Evolutionary conservation across 345 rosid genomes (phyloP).

Genomic region (Aquilaria yunnanensis): DNA sequence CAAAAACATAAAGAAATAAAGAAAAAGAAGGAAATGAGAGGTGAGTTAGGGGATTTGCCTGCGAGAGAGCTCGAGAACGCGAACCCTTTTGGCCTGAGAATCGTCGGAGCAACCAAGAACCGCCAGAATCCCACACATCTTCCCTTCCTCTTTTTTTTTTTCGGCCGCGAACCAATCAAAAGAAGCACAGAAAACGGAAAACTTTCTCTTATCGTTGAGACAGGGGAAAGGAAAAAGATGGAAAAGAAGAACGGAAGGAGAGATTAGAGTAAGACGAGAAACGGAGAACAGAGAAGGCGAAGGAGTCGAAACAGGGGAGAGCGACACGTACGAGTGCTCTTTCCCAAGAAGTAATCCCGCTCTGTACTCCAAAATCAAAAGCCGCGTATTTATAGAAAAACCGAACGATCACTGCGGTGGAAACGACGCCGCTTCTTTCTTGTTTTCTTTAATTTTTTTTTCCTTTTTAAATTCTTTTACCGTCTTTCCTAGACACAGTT

Average conservation of each 20-base stretch:
- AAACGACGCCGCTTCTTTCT: slow-evolving; percentile 9
- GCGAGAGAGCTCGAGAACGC: slow-evolving; percentile 99
- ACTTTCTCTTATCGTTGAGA: not conserved
- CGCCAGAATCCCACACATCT: slow-evolving; percentile 96
- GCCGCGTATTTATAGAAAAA: slow-evolving; percentile 28
- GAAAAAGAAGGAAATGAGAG: not conserved
- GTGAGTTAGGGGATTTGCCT: slow-evolving; percentile 39
- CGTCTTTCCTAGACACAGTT: too few relatives aligned
- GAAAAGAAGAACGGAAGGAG: not conserved
- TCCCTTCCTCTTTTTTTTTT: not conserved
- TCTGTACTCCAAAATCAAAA: not conserved
- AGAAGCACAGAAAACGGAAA: not conserved
- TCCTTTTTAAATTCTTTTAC: too few relatives aligned
- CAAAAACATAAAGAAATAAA: not conserved
- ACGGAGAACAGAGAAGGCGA: slow-evolving; percentile 8
- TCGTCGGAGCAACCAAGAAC: slow-evolving; percentile 91
- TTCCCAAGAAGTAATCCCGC: slow-evolving; percentile 1
- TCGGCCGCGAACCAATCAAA: not conserved
- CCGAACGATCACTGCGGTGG: not conserved
- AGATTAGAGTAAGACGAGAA: not conserved
- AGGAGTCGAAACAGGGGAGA: slow-evolving; percentile 7
- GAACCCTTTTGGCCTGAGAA: slow-evolving; percentile 91
- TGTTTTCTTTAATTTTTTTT: too few relatives aligned
- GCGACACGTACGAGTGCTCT: slow-evolving; percentile 11
- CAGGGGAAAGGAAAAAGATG: not conserved